phyloP scores from a whole-genome alignment of 2,329 filamentous ascomycete genomes.

The Hymenoscyphus repandus region DNA sequence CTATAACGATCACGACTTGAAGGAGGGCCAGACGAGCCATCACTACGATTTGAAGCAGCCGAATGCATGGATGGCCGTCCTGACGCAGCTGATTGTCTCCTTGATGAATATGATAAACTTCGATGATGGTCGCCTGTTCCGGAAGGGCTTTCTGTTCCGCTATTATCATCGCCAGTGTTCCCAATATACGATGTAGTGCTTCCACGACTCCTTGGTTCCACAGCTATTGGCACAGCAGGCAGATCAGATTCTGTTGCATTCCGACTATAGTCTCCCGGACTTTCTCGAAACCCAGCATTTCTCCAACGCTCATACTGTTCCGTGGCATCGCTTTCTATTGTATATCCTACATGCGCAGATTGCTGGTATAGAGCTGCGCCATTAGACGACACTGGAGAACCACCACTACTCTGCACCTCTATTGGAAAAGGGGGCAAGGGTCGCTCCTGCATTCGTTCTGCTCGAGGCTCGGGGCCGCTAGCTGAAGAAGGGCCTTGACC shows the following conservation, averaged over 20 bases:
- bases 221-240: background rate
- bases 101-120: background rate
- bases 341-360: background rate
- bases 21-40: background rate
- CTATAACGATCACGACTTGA: conserved; percentile 3
- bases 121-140: too few relatives aligned
- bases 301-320: conserved; percentile 7
- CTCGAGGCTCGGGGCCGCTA: background rate
- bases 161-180: background rate
- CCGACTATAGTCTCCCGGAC: background rate
- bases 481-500: background rate
- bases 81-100: conserved; percentile 2
- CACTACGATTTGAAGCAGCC: background rate
- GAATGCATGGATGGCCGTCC: background rate
- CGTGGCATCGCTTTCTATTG: background rate
- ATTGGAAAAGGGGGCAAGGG: conserved; percentile 8
- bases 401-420: background rate
- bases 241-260: background rate
- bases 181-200: conserved; percentile 4
- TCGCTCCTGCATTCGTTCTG: conserved; percentile 1
- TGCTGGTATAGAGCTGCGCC: background rate
- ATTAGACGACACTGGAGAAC: background rate
- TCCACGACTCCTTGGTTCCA: conserved; percentile 5
- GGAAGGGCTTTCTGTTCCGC: background rate
- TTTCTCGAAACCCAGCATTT: conserved; percentile 2